Conservation (phyloP, 1,284 basidiomycete genomes). For the Thecaphora frezii region DNA sequence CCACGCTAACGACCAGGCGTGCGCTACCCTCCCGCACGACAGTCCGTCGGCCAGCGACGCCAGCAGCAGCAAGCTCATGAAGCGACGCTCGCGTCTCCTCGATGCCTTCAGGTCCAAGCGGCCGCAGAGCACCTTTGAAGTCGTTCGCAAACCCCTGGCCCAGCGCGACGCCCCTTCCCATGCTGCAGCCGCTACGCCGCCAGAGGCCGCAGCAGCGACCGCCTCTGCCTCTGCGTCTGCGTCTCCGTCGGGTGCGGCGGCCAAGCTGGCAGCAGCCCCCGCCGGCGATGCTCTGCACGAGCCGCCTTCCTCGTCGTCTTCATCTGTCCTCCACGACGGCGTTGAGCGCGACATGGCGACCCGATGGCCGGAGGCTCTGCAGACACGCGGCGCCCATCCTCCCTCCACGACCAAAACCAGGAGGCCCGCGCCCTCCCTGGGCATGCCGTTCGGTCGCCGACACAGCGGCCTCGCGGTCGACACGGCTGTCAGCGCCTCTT, state of each 20-base stretch:
- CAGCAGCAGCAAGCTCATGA: slow-evolving; percentile 2
- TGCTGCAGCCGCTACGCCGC: too few relatives aligned
- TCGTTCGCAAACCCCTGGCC: slow-evolving; percentile 32
- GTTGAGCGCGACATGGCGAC: slow-evolving; percentile 8
- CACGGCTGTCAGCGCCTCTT: slow-evolving; percentile 11
- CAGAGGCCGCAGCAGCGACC: slow-evolving; percentile 18
- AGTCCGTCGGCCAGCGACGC: too few relatives aligned
- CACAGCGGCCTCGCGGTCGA: slow-evolving; percentile 13
- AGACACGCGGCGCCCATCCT: background rate
- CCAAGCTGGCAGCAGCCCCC: too few relatives aligned
- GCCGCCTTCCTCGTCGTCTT: background rate
- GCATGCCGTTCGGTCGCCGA: slow-evolving; percentile 2
- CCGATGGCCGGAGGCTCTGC: slow-evolving; percentile 10
- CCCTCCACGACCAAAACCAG: slow-evolving; percentile 12
- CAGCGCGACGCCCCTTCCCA: slow-evolving; percentile 25
- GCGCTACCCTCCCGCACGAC: too few relatives aligned
- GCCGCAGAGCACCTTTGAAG: slow-evolving; percentile 22
- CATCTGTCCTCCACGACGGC: slow-evolving; percentile 4
- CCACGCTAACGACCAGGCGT: too few relatives aligned
- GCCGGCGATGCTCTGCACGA: background rate
- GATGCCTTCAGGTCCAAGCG: slow-evolving; percentile 31
- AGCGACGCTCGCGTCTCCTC: slow-evolving; percentile 18
- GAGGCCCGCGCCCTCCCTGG: slow-evolving; percentile 6
- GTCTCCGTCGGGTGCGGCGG: background rate
- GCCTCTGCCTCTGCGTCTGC: slow-evolving; percentile 8